A percentile compares a stretch with the other conserved stretches of the same genome.
Evolutionary conservation across 208 protist genomes (phyloP).

Genomic region (Plasmodiophora brassicae): DNA sequence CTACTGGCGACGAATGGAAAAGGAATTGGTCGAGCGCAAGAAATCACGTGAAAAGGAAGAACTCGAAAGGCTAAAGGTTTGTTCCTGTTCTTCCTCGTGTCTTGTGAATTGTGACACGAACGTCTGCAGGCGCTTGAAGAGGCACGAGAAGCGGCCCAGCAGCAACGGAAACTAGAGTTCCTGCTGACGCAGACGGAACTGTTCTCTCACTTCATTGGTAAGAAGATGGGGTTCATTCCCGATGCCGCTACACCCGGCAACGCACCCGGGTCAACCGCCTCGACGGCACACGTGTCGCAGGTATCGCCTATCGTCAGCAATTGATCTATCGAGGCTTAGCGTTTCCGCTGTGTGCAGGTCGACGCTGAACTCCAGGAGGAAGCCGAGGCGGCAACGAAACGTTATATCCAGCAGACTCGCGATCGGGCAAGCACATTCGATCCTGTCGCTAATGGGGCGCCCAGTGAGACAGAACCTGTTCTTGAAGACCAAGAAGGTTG

Average conservation of each 20-base stretch:
- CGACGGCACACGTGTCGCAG: too few relatives aligned
- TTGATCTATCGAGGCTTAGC: too few relatives aligned
- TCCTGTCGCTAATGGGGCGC: not conserved
- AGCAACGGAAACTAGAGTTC: slow-evolving; percentile 44
- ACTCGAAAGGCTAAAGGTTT: slow-evolving; percentile 4
- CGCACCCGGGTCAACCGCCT: not conserved
- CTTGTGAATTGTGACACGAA: too few relatives aligned
- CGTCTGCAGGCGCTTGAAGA: not conserved
- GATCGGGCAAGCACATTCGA: not conserved
- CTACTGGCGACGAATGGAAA: slow-evolving; percentile 38
- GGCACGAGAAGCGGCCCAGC: slow-evolving; percentile 21
- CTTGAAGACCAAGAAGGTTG: not conserved
- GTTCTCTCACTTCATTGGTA: slow-evolving; percentile 46
- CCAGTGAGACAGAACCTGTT: not conserved
- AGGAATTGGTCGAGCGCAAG: slow-evolving; percentile 15
- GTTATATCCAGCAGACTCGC: not conserved
- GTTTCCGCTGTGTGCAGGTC: not conserved
- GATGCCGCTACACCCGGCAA: not conserved
- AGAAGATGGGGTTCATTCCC: slow-evolving; percentile 45
- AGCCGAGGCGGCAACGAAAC: not conserved
- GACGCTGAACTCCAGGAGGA: not conserved
- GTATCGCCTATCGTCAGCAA: too few relatives aligned
- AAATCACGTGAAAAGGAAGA: slow-evolving; percentile 35
- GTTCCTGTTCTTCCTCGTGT: not conserved
- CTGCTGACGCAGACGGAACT: slow-evolving; percentile 44